These are phyloP conservation scores for Fusarium oligoseptatum DNA, from an alignment of 2,329 filamentous ascomycete genomes.

Conservation along the genomic window DNA sequence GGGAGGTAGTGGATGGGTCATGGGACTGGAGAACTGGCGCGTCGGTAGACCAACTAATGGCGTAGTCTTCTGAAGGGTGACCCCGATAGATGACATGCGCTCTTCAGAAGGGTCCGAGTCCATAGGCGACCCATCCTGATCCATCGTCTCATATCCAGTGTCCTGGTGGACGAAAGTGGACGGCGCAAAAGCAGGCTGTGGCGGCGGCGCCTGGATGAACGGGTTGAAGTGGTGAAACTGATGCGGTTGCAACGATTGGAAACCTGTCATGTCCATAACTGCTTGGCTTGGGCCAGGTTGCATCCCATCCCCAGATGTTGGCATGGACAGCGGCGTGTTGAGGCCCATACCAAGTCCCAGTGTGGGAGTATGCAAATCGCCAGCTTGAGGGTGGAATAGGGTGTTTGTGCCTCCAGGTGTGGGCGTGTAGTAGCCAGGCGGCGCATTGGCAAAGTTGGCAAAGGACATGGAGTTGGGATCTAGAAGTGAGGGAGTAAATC, in stretches of 20 bases:
- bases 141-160: conserved; percentile 83
- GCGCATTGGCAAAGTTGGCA: conserved; percentile 81
- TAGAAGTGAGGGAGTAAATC: conserved; percentile 89
- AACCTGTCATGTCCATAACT: conserved; percentile 76
- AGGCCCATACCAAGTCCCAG: conserved; percentile 81
- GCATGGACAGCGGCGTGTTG: conserved; percentile 84
- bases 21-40: conserved; percentile 60
- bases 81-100: conserved; percentile 68
- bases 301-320: conserved; percentile 74
- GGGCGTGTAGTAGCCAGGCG: conserved; percentile 88
- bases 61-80: conserved; percentile 72
- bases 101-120: conserved; percentile 66
- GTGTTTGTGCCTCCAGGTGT: conserved; percentile 86
- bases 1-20: conserved; percentile 62
- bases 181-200: conserved; percentile 76
- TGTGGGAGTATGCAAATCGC: conserved; percentile 87
- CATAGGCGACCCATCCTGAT: conserved; percentile 79
- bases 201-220: conserved; percentile 73
- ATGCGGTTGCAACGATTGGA: conserved; percentile 72
- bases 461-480: conserved; percentile 89
- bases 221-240: conserved; percentile 77
- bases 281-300: conserved; percentile 65
- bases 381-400: conserved; percentile 84
- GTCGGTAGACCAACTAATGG: conserved; percentile 71
- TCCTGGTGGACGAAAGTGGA: conserved; percentile 86